Percentiles rank a stretch among this genome's conserved stretches.
Conservation (phyloP, 2,329 filamentous ascomycete species). For the Scedosporium dehoogii region DNA sequence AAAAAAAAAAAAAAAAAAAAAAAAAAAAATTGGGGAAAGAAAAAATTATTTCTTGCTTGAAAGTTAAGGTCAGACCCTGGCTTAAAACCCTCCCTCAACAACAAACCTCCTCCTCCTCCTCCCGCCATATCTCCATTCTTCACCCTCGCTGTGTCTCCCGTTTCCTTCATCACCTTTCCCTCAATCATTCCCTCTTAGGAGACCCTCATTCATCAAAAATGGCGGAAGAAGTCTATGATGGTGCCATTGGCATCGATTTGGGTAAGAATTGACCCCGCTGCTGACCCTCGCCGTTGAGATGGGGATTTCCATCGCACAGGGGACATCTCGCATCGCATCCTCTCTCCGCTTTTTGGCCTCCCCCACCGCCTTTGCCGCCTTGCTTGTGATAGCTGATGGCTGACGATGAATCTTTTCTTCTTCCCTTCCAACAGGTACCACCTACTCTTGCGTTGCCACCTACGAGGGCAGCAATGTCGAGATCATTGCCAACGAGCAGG, state of each 20-base stretch:
- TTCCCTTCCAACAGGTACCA: constrained; percentile 60
- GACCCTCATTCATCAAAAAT: constrained; percentile 45
- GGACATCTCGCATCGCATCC: neutral
- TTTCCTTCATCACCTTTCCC: constrained; percentile 7
- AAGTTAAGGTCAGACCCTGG: neutral
- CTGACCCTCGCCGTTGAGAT: neutral
- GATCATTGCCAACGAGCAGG: constrained; percentile 99
- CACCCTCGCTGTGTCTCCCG: constrained; percentile 14
- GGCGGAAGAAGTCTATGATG: constrained; percentile 98
- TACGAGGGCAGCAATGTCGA: constrained; percentile 99
- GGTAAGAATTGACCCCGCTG: constrained; percentile 46
- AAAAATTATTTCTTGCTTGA: constrained; percentile 1
- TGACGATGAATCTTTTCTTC: constrained; percentile 6
- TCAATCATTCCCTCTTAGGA: neutral
- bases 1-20: too few relatives aligned
- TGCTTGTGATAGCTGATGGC: neutral
- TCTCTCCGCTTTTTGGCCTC: constrained; percentile 8
- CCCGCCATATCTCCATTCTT: constrained; percentile 15
- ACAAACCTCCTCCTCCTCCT: constrained; percentile 2
- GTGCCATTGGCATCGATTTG: constrained; percentile 99
- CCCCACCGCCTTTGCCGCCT: neutral
- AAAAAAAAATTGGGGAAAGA: constrained; percentile 1
- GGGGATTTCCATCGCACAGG: neutral
- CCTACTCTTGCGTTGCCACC: constrained; percentile 99
- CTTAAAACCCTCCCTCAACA: constrained; percentile 7